Percentiles rank a stretch among this genome's conserved stretches.
These are phyloP conservation scores for Yamadazyma membranifaciens DNA, from an alignment of 1,139 yeast species.

Conservation along the genomic window DNA sequence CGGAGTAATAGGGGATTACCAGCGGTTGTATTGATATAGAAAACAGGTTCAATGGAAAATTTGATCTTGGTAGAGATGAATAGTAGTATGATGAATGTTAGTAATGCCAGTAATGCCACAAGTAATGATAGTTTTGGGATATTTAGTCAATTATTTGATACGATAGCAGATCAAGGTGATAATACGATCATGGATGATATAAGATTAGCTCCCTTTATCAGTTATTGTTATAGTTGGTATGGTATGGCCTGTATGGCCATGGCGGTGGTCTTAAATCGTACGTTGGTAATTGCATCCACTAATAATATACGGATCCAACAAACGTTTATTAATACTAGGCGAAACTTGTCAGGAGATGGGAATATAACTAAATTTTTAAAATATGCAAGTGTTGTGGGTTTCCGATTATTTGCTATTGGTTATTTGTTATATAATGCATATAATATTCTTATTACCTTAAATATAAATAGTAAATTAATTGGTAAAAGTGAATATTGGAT, in stretches of 20 bases:
- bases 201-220: constrained; percentile 22
- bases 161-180: constrained; percentile 8
- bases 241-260: constrained; percentile 53
- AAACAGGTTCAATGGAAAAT: constrained; percentile 1
- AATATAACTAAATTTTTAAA: constrained; percentile 22
- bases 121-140: constrained; percentile 1
- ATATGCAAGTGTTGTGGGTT: constrained; percentile 21
- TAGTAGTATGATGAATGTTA: no score
- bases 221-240: constrained; percentile 36
- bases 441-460: constrained; percentile 39
- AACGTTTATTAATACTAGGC: constrained; percentile 16
- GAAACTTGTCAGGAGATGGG: constrained; percentile 13
- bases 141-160: constrained; percentile 6
- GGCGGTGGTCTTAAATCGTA: constrained; percentile 64
- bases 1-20: not conserved
- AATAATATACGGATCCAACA: constrained; percentile 31
- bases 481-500: constrained; percentile 18
- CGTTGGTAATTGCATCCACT: constrained; percentile 64
- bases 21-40: not conserved
- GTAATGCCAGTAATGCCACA: no score
- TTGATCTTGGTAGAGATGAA: constrained; percentile 2
- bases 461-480: constrained; percentile 20
- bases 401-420: constrained; percentile 37
- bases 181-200: constrained; percentile 13
- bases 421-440: constrained; percentile 31